Evolutionary conservation across 2,329 filamentous ascomycete species (phyloP).

Genomic region (Colletotrichum cereale): DNA sequence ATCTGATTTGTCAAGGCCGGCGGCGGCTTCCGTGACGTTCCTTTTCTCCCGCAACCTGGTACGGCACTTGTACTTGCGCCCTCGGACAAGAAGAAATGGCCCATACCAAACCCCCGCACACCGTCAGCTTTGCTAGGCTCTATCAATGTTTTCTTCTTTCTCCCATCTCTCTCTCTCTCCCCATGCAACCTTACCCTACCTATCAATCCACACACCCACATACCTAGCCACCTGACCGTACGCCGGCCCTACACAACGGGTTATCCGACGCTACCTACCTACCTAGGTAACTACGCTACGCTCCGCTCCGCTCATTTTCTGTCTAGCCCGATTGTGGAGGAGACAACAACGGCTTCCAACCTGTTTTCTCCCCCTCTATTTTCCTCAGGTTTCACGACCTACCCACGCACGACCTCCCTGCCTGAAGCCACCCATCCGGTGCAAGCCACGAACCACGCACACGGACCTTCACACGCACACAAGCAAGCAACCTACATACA

Average conservation of each 20-base stretch:
- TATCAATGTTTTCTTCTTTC: background rate
- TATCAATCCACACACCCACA: background rate
- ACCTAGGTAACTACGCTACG: too few species aligned
- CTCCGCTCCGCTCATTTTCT: slow-evolving; percentile 29
- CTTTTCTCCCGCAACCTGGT: background rate
- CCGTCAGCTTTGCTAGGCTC: background rate
- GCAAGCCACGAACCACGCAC: slow-evolving; percentile 31
- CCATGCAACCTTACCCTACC: slow-evolving; percentile 8
- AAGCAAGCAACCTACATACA: slow-evolving; percentile 12
- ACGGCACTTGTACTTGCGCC: background rate
- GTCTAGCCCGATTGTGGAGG: slow-evolving; percentile 26
- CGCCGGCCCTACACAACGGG: slow-evolving; percentile 3
- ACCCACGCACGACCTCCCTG: slow-evolving; percentile 17
- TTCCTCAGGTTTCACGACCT: slow-evolving; percentile 29
- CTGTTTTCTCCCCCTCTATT: slow-evolving; percentile 30
- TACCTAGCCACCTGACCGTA: background rate
- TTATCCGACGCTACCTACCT: slow-evolving; percentile 12
- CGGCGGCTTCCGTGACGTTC: background rate
- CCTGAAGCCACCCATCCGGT: slow-evolving; percentile 28
- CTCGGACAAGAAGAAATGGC: background rate
- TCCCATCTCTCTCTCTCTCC: background rate
- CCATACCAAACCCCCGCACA: background rate
- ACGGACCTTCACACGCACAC: slow-evolving; percentile 5
- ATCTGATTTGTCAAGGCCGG: background rate
- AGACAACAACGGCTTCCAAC: slow-evolving; percentile 33